Percentiles rank a stretch among this genome's conserved stretches.
Evolutionary conservation across 768 basidiomycete genomes (phyloP).

Genomic region (Boletus vermiculosoides): DNA sequence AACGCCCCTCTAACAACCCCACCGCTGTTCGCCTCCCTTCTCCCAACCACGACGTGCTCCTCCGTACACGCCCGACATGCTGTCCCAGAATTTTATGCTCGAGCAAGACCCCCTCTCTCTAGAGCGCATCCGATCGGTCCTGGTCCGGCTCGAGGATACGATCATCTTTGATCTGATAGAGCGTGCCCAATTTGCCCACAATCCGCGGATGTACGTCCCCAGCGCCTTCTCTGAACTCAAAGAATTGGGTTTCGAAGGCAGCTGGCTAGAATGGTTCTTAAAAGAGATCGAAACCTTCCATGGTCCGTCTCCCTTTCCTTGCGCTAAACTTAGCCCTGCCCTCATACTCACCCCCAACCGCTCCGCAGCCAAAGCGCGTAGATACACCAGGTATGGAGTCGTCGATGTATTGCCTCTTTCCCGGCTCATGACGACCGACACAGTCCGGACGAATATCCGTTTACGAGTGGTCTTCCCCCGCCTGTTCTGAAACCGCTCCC

Average conservation of each 20-base stretch:
- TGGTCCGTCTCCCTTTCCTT: conserved; percentile 51
- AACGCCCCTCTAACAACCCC: neutral
- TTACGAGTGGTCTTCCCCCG: conserved; percentile 75
- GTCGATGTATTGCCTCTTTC: neutral
- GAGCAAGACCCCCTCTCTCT: conserved; percentile 76
- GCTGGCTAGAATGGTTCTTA: conserved; percentile 98
- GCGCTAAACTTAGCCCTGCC: conserved; percentile 1
- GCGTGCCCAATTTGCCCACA: conserved; percentile 94
- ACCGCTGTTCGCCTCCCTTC: neutral
- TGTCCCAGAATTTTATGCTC: conserved; percentile 66
- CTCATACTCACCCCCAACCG: neutral
- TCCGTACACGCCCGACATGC: conserved; percentile 37
- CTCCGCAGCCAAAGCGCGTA: conserved; percentile 81
- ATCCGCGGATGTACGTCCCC: conserved; percentile 81
- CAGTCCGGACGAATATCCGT: conserved; percentile 98
- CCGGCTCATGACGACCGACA: neutral
- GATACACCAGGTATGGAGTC: conserved; percentile 79
- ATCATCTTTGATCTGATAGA: conserved; percentile 99
- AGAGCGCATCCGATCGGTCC: conserved; percentile 83
- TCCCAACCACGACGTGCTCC: conserved; percentile 15
- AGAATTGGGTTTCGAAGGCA: conserved; percentile 72
- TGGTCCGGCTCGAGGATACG: conserved; percentile 93
- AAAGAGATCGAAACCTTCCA: conserved; percentile 94
- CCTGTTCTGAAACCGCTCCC: conserved; percentile 74
- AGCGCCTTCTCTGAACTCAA: conserved; percentile 78